phyloP scores from a whole-genome alignment of 2,329 filamentous ascomycete species.

The Cordyceps farinosa region DNA sequence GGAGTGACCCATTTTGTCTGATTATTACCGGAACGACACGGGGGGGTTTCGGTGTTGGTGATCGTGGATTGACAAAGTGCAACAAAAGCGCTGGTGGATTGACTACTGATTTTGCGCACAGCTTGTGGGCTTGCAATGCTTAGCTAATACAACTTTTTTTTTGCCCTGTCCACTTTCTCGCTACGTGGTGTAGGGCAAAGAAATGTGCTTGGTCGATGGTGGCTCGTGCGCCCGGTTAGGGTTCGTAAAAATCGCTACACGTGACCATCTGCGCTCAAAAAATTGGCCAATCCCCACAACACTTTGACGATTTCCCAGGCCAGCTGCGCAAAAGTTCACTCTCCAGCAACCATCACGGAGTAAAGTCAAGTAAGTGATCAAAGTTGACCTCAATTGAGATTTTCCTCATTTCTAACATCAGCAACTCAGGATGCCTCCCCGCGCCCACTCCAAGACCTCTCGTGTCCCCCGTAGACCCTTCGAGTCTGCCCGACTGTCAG shows the following conservation, averaged over 20 bases:
- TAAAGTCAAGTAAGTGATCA: constrained; percentile 37
- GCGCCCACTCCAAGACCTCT: constrained; percentile 97
- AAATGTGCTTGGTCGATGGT: constrained; percentile 21
- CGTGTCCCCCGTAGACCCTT: constrained; percentile 98
- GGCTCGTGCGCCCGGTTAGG: constrained; percentile 29
- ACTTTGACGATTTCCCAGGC: constrained; percentile 29
- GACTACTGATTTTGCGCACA: constrained; percentile 37
- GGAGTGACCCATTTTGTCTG: constrained; percentile 77
- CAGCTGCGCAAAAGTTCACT: constrained; percentile 17
- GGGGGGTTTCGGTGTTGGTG: constrained; percentile 35
- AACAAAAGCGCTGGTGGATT: constrained; percentile 30
- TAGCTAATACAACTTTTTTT: constrained; percentile 37
- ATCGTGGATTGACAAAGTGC: constrained; percentile 38
- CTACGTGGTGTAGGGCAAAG: constrained; percentile 32
- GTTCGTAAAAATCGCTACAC: constrained; percentile 27
- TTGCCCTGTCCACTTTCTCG: constrained; percentile 16
- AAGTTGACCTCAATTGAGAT: constrained; percentile 17
- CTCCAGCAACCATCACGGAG: constrained; percentile 36
- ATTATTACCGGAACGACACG: constrained; percentile 37
- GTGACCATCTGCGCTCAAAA: constrained; percentile 25
- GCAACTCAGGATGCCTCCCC: constrained; percentile 38
- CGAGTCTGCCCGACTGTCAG: constrained; percentile 99
- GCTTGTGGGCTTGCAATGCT: constrained; percentile 36
- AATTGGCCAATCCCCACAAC: constrained; percentile 33
- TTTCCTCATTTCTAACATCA: constrained; percentile 27